phyloP scores from a whole-genome alignment of 2,329 filamentous ascomycete genomes.

The Pseudogymnoascus destructans region DNA sequence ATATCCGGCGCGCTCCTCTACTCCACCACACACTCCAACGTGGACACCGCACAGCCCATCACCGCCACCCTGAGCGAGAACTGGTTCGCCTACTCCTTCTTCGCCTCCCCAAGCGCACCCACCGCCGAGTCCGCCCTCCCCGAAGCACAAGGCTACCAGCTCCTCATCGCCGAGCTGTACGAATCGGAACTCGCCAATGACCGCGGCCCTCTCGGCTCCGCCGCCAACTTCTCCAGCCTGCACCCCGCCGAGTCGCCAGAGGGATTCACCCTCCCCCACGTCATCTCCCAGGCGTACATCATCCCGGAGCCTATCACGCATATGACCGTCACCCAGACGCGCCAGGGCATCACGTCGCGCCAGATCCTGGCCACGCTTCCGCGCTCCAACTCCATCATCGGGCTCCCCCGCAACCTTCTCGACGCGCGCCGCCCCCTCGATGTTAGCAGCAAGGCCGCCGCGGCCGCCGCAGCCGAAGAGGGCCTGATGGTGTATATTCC shows the following conservation, averaged over 20 bases:
- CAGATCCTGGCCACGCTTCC: slow-evolving; percentile 71
- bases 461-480: slow-evolving; percentile 66
- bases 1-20: slow-evolving; percentile 72
- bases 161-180: slow-evolving; percentile 78
- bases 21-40: slow-evolving; percentile 54
- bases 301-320: slow-evolving; percentile 66
- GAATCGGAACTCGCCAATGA: slow-evolving; percentile 76
- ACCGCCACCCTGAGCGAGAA: slow-evolving; percentile 79
- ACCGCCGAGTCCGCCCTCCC: slow-evolving; percentile 41
- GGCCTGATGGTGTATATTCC: slow-evolving; percentile 67
- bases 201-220: slow-evolving; percentile 60
- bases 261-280: slow-evolving; percentile 50
- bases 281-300: slow-evolving; percentile 68
- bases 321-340: slow-evolving; percentile 75
- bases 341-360: slow-evolving; percentile 79
- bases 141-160: slow-evolving; percentile 67
- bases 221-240: slow-evolving; percentile 65
- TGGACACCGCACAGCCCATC: slow-evolving; percentile 63
- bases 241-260: slow-evolving; percentile 46
- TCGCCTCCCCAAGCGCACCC: slow-evolving; percentile 44
- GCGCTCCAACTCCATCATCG: slow-evolving; percentile 58
- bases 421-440: slow-evolving; percentile 71
- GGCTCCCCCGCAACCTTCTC: slow-evolving; percentile 64
- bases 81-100: slow-evolving; percentile 84
- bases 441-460: slow-evolving; percentile 57